phyloP scores from a whole-genome alignment of 2,329 filamentous ascomycete species.

The Ceratocystis cacaofunesta region DNA sequence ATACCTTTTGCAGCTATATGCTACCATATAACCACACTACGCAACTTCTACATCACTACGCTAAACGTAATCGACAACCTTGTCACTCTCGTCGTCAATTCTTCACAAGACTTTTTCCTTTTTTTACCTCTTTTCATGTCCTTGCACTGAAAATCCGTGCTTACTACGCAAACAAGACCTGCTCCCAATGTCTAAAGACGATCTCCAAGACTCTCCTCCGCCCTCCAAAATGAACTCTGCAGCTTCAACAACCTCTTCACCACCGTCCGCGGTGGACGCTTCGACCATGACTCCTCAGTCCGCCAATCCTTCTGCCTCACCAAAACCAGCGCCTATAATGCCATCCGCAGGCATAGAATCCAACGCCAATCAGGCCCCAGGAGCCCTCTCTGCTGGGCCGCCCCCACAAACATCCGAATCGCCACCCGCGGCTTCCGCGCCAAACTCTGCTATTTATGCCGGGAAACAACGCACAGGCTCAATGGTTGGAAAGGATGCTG shows the following conservation, averaged over 20 bases:
- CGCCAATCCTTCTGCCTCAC: neutral
- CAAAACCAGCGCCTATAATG: neutral
- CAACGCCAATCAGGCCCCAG: neutral
- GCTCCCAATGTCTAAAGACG: neutral
- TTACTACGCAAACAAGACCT: neutral
- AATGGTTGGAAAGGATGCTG: conserved; percentile 22
- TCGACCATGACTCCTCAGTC: neutral
- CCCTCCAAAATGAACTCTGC: conserved; percentile 1
- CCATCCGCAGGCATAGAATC: neutral
- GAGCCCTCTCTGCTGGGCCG: neutral
- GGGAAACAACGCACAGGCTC: conserved; percentile 11
- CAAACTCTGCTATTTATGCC: neutral
- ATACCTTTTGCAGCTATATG: neutral
- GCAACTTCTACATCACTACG: no score
- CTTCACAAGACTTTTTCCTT: neutral
- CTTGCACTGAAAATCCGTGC: neutral
- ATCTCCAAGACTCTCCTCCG: neutral
- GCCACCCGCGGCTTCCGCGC: neutral
- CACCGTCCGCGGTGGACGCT: neutral
- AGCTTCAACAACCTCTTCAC: conserved; percentile 2
- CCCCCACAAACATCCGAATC: neutral
- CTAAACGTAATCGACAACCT: neutral
- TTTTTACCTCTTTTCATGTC: neutral
- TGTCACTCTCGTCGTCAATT: neutral
- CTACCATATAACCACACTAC: neutral